Percentiles rank a stretch among this genome's conserved stretches.
These are phyloP conservation scores for Epithemia pelagica DNA, from an alignment of 108 stramenopile genomes.

Conservation along the genomic window DNA sequence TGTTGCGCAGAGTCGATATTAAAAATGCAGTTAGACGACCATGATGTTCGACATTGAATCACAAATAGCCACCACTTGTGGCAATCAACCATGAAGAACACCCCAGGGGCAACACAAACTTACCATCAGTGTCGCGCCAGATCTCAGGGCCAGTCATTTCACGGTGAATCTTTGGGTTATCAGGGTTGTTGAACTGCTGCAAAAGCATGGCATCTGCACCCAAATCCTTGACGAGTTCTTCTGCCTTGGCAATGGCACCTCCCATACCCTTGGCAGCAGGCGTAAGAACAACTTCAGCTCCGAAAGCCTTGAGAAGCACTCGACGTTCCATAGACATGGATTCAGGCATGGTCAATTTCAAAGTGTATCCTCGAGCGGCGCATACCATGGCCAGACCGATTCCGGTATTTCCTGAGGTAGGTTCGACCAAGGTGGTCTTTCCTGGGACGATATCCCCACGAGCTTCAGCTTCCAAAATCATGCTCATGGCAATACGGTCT, in stretches of 20 bases:
- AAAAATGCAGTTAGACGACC: background rate
- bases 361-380: slow-evolving; percentile 68
- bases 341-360: slow-evolving; percentile 93
- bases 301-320: slow-evolving; percentile 63
- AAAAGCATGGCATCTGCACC: slow-evolving; percentile 48
- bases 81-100: background rate
- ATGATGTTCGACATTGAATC: background rate
- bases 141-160: slow-evolving; percentile 86
- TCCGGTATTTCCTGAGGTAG: slow-evolving; percentile 89
- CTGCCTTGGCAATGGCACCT: slow-evolving; percentile 73
- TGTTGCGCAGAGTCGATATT: background rate
- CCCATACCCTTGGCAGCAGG: slow-evolving; percentile 67
- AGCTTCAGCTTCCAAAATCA: slow-evolving; percentile 71
- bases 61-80: background rate
- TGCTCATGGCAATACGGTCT: slow-evolving; percentile 63
- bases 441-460: slow-evolving; percentile 61
- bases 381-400: slow-evolving; percentile 87
- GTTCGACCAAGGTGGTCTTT: slow-evolving; percentile 61
- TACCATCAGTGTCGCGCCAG: slow-evolving; percentile 61
- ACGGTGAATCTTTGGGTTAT: slow-evolving; percentile 75
- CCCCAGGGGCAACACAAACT: background rate
- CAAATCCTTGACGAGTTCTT: slow-evolving; percentile 48
- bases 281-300: slow-evolving; percentile 63
- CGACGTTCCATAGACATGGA: slow-evolving; percentile 73
- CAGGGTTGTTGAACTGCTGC: slow-evolving; percentile 78